Base-by-base conservation (phyloP, 768 basidiomycete genomes). In the Lentinus tigrinus region DNA sequence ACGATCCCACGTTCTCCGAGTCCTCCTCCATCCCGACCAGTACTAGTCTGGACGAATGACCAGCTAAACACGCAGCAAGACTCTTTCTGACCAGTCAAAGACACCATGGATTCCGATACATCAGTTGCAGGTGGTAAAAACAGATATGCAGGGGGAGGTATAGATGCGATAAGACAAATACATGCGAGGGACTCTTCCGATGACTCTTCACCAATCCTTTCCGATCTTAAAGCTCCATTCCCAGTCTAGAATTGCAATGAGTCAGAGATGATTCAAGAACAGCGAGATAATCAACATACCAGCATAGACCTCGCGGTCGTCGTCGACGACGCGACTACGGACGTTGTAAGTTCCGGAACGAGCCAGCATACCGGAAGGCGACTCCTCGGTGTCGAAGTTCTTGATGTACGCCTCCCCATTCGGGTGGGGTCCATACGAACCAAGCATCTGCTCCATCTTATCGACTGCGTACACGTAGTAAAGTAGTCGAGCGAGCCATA, bases 401-500 rank as follows among this genome's bases (percentile, higher is more conserved):
- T 93, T 93, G 63, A 67, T 74, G 67, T 95, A 89, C 5, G 89
- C 69, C 24, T 86, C 78, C 34, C 81, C 84, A 2, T 77, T 64
- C n/a, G 85, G 77, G 55, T 80, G 75, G 17, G 93, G 91, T 2
- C 92, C 90, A 70, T 94, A 97, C 3, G 93, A 95, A 17, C 96
- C 96, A 21, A 98, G 81, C 96, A 98, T 98, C 65, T 89, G 83
- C 69, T 95, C 93, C 66, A 92, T 71, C 72, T 89, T 96, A 74
- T 96, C 96, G 66, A 96, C 95, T 95, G 67, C 11, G 26, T 19
- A 2, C 54, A 34, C 19, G 55, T 43, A 28, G 37, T 52, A 34
- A n/a, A n/a, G n/a, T n/a, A n/a, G n/a, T n/a, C n/a, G n/a, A n/a
- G n/a, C n/a, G n/a, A n/a, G n/a, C n/a, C n/a, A n/a, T n/a, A n/a